Evolutionary conservation across 164 flowering plant species (phyloP).

Genomic region (Cinnamomum chago): DNA sequence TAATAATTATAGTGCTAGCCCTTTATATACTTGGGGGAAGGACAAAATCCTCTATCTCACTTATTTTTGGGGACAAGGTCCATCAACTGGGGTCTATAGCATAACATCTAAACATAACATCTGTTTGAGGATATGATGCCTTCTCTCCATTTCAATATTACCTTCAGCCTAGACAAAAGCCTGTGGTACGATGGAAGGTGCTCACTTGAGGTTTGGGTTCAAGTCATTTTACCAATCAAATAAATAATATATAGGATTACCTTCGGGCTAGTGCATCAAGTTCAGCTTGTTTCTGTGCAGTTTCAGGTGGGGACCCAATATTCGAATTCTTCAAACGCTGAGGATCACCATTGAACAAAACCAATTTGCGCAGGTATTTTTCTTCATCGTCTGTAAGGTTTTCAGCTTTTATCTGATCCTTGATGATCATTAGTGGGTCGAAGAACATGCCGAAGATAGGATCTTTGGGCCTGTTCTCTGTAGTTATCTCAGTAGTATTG

Average conservation of each 20-base stretch:
- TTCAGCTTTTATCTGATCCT: constrained; percentile 79
- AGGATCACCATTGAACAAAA: constrained; percentile 51
- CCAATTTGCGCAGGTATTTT: constrained; percentile 61
- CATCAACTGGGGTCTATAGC: too few species aligned
- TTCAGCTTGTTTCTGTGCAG: constrained; percentile 66
- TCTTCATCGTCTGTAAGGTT: constrained; percentile 68
- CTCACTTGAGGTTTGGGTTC: too few species aligned
- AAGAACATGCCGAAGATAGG: constrained; percentile 76
- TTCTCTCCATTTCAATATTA: too few species aligned
- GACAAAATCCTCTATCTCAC: too few species aligned
- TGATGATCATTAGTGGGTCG: constrained; percentile 72
- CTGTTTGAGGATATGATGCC: too few species aligned
- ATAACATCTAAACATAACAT: too few species aligned
- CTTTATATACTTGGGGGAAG: too few species aligned
- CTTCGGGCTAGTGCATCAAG: constrained; percentile 84
- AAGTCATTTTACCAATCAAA: too few species aligned
- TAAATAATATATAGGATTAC: constrained; percentile 21
- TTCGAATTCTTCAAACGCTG: constrained; percentile 45
- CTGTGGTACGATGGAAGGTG: too few species aligned
- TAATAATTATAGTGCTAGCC: too few species aligned
- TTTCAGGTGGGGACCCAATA: constrained; percentile 42
- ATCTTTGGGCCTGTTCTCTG: constrained; percentile 69
- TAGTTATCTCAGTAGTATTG: constrained; percentile 56
- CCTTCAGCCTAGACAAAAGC: too few species aligned
- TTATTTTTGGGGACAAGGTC: too few species aligned